A percentile compares a stretch with the other conserved stretches of the same genome.
Conservation (phyloP, 208 protist genomes). For the Trichomonas tenax region DNA sequence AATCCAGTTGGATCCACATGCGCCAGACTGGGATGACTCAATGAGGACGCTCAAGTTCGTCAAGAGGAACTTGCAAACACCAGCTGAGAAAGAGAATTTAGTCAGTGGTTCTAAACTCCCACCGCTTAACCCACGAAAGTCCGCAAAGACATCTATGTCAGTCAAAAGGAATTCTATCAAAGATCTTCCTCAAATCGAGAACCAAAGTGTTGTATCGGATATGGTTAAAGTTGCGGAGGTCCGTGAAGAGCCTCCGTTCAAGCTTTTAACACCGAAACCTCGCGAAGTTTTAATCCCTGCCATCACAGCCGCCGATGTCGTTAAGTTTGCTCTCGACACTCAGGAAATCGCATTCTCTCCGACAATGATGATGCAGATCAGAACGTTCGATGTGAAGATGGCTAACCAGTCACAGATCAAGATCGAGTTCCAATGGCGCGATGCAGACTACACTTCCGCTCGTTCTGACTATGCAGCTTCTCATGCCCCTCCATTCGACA, state of each 20-base stretch:
- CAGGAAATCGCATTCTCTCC: background rate
- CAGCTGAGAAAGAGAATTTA: background rate
- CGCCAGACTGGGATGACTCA: slow-evolving; percentile 12
- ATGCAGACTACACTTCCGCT: background rate
- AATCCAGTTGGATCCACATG: background rate
- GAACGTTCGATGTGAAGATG: background rate
- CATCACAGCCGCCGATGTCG: background rate
- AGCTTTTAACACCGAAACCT: background rate
- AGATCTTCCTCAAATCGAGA: no score
- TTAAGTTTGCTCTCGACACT: background rate
- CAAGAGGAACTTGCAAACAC: background rate
- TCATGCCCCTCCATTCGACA: slow-evolving; percentile 45
- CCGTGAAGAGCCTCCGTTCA: background rate
- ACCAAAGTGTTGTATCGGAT: background rate
- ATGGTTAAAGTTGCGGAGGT: background rate
- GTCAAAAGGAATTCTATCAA: no score
- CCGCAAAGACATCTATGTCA: background rate
- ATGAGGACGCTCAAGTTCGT: background rate
- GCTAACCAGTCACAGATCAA: background rate
- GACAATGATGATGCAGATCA: background rate
- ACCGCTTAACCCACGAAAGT: background rate
- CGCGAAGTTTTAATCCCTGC: background rate
- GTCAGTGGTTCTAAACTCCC: background rate
- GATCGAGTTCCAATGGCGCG: background rate
- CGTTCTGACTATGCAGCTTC: background rate